A percentile compares a stretch with the other conserved stretches of the same genome.
Evolutionary conservation across 192 early-diverging fungal species (phyloP).

Genomic region (Entomortierella beljakovae): DNA sequence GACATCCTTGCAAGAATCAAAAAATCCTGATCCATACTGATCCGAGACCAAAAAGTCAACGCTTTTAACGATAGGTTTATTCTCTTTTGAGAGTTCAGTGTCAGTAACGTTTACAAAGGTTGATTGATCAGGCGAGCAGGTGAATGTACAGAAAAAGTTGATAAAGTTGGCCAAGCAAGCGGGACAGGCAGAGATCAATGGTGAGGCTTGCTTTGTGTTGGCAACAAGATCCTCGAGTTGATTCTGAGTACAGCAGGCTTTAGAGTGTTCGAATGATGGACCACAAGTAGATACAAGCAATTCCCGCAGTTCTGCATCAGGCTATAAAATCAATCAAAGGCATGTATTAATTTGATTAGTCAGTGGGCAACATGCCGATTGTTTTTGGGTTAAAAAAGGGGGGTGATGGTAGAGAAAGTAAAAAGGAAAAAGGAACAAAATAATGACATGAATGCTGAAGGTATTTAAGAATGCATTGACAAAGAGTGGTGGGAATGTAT

Average conservation of each 20-base stretch:
- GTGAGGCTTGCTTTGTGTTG: slow-evolving; percentile 63
- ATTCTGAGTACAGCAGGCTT: slow-evolving; percentile 66
- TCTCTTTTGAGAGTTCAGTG: slow-evolving; percentile 29
- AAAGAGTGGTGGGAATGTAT: background rate
- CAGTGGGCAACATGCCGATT: background rate
- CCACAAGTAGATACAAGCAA: slow-evolving; percentile 67
- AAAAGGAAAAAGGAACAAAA: slow-evolving; percentile 10
- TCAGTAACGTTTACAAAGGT: slow-evolving; percentile 72
- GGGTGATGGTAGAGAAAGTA: background rate
- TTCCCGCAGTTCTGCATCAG: slow-evolving; percentile 53
- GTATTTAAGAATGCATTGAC: background rate
- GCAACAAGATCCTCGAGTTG: slow-evolving; percentile 62
- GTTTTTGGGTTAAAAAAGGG: background rate
- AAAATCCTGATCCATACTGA: slow-evolving; percentile 65
- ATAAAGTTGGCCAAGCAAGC: slow-evolving; percentile 77
- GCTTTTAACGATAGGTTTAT: slow-evolving; percentile 54
- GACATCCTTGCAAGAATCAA: slow-evolving; percentile 73
- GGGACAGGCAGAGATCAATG: slow-evolving; percentile 68
- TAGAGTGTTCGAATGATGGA: slow-evolving; percentile 52
- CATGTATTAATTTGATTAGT: background rate
- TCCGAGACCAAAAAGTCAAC: slow-evolving; percentile 68
- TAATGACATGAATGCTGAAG: background rate
- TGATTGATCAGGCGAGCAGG: slow-evolving; percentile 73
- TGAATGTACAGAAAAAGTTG: slow-evolving; percentile 73
- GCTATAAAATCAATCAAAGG: slow-evolving; percentile 30